Base-by-base conservation (phyloP, 345 rosid species). In the Hypericum androsaemum region DNA sequence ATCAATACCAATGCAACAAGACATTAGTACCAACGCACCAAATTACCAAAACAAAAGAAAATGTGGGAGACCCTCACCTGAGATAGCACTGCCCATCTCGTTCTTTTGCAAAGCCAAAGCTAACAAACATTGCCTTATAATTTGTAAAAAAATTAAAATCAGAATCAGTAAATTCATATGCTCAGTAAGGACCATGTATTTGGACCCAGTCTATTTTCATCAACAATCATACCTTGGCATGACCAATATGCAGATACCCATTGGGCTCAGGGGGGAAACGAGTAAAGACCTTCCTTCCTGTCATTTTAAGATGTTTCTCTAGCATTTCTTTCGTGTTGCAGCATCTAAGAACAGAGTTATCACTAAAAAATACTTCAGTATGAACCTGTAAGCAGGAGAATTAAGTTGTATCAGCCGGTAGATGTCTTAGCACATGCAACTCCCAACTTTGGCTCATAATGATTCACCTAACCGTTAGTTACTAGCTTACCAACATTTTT, bases 241-340 rank as follows among this genome's bases (percentile, higher is more conserved):
- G 99, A 49, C 97, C 99, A 64, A 94, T 94, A 62, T 94, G 99
- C 32, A 88, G 79, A 77, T 88, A 88, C 35, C 99, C 99, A 83
- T 94, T 94, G 65, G 97, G 97, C 72, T 94, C 97, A 43, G 97
- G 99, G 7, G 95, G 97, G 41, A 88, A 94, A 49, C 95, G 89
- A 7, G 92, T 80, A 53, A 75, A 76, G 53, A 94, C 85, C 60
- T 78, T 88, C 11, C 94, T 80, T 7, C 83, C 86, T 12, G 95
- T 88, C 54, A 61, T 66, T 65, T 73, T 77, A 69, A 94, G 72
- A 74, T 94, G 97, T 52, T 80, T 88, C 47, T 80, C 80, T 57
- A 94, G 94, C 76, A 71, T 50, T 74, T 86, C 89, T 76, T 67
- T 80, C 11, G 74, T 66, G 65, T 94, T 94, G 86, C 78, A 77